Conservation (phyloP, 495 filamentous ascomycete genomes). For the Penicillium pancosmium region DNA sequence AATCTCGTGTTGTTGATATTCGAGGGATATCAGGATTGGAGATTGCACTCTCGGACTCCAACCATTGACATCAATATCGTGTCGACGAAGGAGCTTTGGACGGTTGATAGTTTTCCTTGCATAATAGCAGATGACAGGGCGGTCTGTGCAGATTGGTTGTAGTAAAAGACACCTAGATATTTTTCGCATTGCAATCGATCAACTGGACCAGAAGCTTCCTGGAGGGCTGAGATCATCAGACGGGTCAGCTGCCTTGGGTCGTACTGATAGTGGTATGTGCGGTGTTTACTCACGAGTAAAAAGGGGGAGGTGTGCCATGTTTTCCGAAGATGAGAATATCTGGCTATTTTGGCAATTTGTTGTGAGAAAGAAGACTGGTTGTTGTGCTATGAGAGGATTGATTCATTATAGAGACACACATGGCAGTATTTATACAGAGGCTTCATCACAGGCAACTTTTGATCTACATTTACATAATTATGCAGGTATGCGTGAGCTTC, state of each 20-base stretch:
- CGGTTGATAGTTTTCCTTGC: conserved; percentile 1
- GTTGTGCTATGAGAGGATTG: neutral
- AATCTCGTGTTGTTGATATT: conserved; percentile 12
- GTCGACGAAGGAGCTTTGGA: neutral
- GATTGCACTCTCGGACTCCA: neutral
- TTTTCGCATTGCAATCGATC: neutral
- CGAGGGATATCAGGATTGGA: conserved; percentile 9
- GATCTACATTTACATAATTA: neutral
- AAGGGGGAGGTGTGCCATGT: neutral
- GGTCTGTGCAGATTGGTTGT: neutral
- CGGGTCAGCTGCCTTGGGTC: neutral
- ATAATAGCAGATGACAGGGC: conserved; percentile 3
- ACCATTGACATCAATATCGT: conserved; percentile 1
- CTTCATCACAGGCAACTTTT: neutral
- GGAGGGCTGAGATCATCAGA: neutral
- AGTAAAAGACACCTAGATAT: neutral
- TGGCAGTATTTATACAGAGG: neutral
- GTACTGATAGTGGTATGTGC: neutral
- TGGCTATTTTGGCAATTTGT: neutral
- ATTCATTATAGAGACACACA: neutral
- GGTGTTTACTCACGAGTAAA: neutral
- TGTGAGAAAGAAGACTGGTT: neutral
- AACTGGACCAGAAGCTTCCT: neutral
- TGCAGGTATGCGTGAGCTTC: too few relatives aligned
- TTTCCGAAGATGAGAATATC: neutral